phyloP scores from a whole-genome alignment of 208 protist species.

The Leishmania gerbilli region DNA sequence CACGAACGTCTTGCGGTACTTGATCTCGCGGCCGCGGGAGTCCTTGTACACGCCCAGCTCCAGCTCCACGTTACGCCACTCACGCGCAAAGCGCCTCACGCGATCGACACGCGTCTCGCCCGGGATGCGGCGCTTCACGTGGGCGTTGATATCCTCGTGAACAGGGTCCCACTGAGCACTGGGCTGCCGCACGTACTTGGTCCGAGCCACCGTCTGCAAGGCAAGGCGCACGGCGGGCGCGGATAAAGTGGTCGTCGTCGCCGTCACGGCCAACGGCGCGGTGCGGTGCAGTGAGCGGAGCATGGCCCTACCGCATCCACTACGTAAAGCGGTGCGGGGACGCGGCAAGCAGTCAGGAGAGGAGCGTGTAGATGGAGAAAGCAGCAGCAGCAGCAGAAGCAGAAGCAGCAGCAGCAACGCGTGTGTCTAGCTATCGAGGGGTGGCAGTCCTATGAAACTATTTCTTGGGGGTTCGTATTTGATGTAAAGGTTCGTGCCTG shows the following conservation, averaged over 20 bases:
- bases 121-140: constrained; percentile 91
- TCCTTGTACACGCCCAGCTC: constrained; percentile 90
- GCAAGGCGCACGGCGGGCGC: constrained; percentile 11
- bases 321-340: not conserved
- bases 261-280: constrained; percentile 15
- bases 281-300: constrained; percentile 27
- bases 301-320: constrained; percentile 4
- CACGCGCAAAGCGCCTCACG: constrained; percentile 84
- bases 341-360: not conserved
- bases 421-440: not conserved
- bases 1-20: constrained; percentile 91
- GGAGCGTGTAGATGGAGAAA: not conserved
- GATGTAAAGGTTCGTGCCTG: not conserved
- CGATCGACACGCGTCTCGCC: constrained; percentile 90
- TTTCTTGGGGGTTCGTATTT: not conserved
- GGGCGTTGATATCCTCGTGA: constrained; percentile 91
- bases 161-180: constrained; percentile 85
- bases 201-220: constrained; percentile 36
- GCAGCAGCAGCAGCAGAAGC: not conserved
- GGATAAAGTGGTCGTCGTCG: constrained; percentile 3
- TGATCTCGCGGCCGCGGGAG: constrained; percentile 85
- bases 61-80: constrained; percentile 92
- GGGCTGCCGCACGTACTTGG: constrained; percentile 84
- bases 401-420: not conserved
- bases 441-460: not conserved